phyloP scores from a whole-genome alignment of 2,329 filamentous ascomycete species.

The Blastomyces silverae region DNA sequence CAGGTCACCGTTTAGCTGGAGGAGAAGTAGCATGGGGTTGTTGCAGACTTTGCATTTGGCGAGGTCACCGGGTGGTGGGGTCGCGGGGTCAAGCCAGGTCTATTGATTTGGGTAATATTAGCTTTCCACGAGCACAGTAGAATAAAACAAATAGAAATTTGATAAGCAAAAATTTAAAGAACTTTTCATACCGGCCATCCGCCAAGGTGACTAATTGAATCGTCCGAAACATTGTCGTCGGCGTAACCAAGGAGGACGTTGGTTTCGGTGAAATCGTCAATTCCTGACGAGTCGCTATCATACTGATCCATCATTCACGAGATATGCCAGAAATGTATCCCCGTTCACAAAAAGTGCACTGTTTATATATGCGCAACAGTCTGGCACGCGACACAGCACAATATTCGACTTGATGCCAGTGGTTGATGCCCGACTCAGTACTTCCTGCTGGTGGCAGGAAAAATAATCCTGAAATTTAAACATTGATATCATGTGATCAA shows the following conservation, averaged over 20 bases:
- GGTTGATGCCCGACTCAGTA: not conserved
- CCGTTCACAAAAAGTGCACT: not conserved
- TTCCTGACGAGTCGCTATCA: constrained; percentile 75
- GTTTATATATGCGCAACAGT: not conserved
- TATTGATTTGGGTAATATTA: constrained; percentile 31
- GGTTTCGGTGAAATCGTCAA: constrained; percentile 57
- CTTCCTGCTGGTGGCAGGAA: not conserved
- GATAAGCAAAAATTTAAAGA: not conserved
- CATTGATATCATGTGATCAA: not conserved
- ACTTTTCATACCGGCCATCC: constrained; percentile 65
- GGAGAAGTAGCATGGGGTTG: constrained; percentile 69
- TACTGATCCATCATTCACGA: constrained; percentile 51
- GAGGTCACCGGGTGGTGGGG: constrained; percentile 65
- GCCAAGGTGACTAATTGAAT: constrained; percentile 80
- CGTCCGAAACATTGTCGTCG: constrained; percentile 68
- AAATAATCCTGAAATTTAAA: not conserved
- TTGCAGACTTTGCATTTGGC: constrained; percentile 86
- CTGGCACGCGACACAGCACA: not conserved
- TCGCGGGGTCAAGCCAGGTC: constrained; percentile 75
- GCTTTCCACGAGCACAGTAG: not conserved
- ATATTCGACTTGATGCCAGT: not conserved
- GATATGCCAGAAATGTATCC: too few species aligned
- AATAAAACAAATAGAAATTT: not conserved
- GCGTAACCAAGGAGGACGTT: constrained; percentile 87
- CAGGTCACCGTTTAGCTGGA: constrained; percentile 87